Conservation (phyloP, 73 alveolate genomes). For the Chromera velia region DNA sequence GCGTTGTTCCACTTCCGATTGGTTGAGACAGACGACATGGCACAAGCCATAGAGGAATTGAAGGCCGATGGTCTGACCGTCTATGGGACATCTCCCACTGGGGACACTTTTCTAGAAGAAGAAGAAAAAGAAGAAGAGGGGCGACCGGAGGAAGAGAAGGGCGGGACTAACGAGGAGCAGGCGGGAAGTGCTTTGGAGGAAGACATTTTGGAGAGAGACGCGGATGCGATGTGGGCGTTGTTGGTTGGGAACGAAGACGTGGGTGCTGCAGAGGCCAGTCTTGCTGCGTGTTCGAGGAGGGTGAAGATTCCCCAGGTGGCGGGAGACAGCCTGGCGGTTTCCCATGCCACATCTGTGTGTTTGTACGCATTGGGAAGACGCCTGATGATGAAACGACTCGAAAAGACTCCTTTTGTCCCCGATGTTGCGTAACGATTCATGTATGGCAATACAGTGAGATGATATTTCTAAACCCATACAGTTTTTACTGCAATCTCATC, state of each 20-base stretch:
- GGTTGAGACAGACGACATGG: background rate
- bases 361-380: too few relatives aligned
- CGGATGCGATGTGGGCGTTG: background rate
- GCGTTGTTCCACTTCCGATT: background rate
- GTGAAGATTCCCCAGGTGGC: background rate
- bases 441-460: too few relatives aligned
- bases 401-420: too few relatives aligned
- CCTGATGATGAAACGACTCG: too few relatives aligned
- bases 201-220: background rate
- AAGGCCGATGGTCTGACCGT: background rate
- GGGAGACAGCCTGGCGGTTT: background rate
- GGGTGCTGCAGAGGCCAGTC: background rate
- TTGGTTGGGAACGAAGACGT: background rate
- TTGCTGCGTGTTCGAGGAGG: background rate
- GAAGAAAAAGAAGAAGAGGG: background rate
- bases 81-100: background rate
- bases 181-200: background rate
- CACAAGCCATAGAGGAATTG: background rate
- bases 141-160: background rate
- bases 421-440: too few relatives aligned
- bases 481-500: too few relatives aligned
- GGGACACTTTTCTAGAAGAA: too few relatives aligned
- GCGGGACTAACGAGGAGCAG: background rate
- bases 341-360: too few relatives aligned
- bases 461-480: too few relatives aligned